Base-by-base conservation (phyloP, 1,284 basidiomycete species). In the Microbotryum scabiosae region DNA sequence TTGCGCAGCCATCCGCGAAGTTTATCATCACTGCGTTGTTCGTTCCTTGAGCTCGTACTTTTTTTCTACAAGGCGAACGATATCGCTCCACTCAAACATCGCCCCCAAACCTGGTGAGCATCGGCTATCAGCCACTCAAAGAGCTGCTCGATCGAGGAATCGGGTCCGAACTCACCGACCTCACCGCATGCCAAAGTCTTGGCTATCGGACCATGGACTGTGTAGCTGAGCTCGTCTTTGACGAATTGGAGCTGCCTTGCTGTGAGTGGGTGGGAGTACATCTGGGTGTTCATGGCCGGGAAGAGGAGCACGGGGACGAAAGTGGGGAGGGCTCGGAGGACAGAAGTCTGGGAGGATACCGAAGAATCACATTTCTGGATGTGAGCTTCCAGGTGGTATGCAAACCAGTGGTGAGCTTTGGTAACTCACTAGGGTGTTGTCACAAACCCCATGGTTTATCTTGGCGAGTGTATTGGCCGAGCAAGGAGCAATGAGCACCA, bases 231-330 rank as follows among this genome's bases (percentile, higher is more conserved):
- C 49, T 86, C 80, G 1, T 91, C 85, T 21, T 78, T 79, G 1
- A 91, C 80, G 41, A 85, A 72, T 12, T 81, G 79, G 25, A 97
- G 73, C 70, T 98, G 94, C 62, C 85, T 82, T 3, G 81, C 80
- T 0, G 94, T 97, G 43, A 97, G 79, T n/a, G 91, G 90, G 72
- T 98, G 92, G 65, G 88, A 82, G 73, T 88, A 97, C 94, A 98
- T 97, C 67, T 89, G 79, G 6, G 93, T 97, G 75, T 98, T 98
- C 94, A 97, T 98, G 0, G 96, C 94, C 4, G 94, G 96, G 71
- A 93, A 97, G 36, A 97, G 76, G 69, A 86, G 87, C 20, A 89
- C 90, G 18, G 67, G 66, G 18, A 70, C 64, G 58, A 70, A 63
- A 3, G 80, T 80, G 0, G 89, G 86, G 0, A 96, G 79, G 0